Conservation (phyloP, 805 yeast species). For the Teunomyces cretensis region DNA sequence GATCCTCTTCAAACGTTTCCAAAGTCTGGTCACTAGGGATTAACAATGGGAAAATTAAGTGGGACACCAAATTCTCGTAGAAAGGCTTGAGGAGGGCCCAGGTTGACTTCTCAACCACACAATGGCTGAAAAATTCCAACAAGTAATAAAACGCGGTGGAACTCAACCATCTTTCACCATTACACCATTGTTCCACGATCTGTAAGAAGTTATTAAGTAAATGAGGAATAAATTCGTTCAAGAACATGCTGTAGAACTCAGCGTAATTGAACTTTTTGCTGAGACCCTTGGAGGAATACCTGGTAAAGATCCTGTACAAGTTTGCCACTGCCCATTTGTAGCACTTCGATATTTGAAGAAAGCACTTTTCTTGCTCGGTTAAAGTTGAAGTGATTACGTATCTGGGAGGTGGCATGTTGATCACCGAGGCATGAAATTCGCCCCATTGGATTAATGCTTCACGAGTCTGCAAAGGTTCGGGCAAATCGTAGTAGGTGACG, state of each 20-base stretch:
- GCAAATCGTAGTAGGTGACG: constrained; percentile 70
- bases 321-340: constrained; percentile 84
- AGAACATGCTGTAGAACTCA: constrained; percentile 58
- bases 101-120: constrained; percentile 51
- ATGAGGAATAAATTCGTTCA: constrained; percentile 67
- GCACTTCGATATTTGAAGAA: constrained; percentile 71
- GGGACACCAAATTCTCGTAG: constrained; percentile 61
- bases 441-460: constrained; percentile 65
- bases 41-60: constrained; percentile 73
- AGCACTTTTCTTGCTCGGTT: constrained; percentile 49
- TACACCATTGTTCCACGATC: constrained; percentile 75
- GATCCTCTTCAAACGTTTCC: constrained; percentile 81
- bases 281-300: constrained; percentile 60
- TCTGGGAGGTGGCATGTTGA: constrained; percentile 58
- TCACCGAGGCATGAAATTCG: constrained; percentile 67
- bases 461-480: constrained; percentile 55
- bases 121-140: constrained; percentile 52
- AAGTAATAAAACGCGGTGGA: constrained; percentile 63
- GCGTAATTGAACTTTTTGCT: constrained; percentile 52
- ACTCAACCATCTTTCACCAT: constrained; percentile 65
- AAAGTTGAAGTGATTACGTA: constrained; percentile 51
- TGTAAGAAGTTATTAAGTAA: constrained; percentile 61
- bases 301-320: constrained; percentile 63
- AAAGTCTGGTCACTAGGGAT: constrained; percentile 67
- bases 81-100: constrained; percentile 72